phyloP scores from a whole-genome alignment of 1,284 basidiomycete species.

The Cutaneotrichosporon arboriforme region DNA sequence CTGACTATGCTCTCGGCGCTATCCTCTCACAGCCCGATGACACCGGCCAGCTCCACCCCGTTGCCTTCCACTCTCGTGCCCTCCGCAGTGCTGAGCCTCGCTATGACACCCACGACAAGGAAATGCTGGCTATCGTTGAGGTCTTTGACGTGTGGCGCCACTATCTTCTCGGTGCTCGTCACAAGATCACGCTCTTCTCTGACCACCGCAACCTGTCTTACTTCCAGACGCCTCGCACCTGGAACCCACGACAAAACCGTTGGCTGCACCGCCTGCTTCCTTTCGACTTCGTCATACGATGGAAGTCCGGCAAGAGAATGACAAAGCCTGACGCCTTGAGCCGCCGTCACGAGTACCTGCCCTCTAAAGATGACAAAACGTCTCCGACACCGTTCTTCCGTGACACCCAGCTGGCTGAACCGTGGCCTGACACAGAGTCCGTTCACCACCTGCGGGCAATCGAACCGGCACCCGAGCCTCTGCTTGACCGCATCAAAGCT shows the following conservation, averaged over 20 bases:
- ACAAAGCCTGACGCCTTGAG: conserved; percentile 47
- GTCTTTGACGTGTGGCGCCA: conserved; percentile 49
- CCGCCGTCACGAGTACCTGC: conserved; percentile 47
- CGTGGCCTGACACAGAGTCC: no score
- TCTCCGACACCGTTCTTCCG: no score
- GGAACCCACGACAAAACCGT: conserved; percentile 49
- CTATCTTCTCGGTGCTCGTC: conserved; percentile 41
- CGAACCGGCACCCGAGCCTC: no score
- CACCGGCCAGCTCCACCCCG: conserved; percentile 39
- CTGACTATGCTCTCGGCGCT: conserved; percentile 8
- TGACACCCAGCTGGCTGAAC: no score
- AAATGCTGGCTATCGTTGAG: conserved; percentile 51
- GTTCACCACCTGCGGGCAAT: no score
- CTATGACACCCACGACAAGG: conserved; percentile 53
- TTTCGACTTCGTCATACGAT: no score
- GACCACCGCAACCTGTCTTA: conserved; percentile 53
- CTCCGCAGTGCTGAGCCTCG: conserved; percentile 45
- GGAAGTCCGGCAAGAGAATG: conserved; percentile 45
- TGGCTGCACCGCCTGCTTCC: conserved; percentile 49
- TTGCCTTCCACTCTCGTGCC: conserved; percentile 43
- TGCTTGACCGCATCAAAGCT: no score
- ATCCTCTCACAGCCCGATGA: conserved; percentile 16
- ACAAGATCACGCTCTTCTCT: conserved; percentile 38
- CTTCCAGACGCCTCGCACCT: conserved; percentile 43
- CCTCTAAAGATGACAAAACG: no score